Evolutionary conservation across 345 rosid genomes (phyloP), one percentile per base, ranked within the genome.

Genomic region (Melastoma malabathricum): DNA sequence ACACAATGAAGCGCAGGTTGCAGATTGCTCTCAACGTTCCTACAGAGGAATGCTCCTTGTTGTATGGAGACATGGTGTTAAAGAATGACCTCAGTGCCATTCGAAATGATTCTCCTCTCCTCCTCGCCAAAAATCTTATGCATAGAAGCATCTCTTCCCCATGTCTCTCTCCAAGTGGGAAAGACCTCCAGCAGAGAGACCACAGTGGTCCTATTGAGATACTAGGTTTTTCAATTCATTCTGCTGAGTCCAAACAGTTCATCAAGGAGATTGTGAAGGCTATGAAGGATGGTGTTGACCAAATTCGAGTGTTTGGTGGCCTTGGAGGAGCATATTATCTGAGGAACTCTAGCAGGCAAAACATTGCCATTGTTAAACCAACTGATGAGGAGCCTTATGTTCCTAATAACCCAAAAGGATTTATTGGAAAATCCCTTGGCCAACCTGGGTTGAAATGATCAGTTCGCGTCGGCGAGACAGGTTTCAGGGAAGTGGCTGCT

Each of bases 371-470:
- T 14, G 65, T 66, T 54, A 69, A 73, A 64, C 78, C 78, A 31
- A 73, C 70, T 0, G 74, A 73, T 51, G 74, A 73, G 61, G 78
- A 73, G 46, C 74, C 74, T 45, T 73, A 63, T 54, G 72, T 69
- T 41, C 78, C 74, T 46, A 69, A 73, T 59, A 69, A 73, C 43
- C 74, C 78, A 2, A 69, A 73, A 64, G 78, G 69, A 51, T 73
- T 73, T 60, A 62, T 66, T 45, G 78, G 78, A 29, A 66, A 66
- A 52, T 64, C 65, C 44, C 64, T 69, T 46, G 78, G 78, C 22
- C 74, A 69, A 45, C 74, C 74, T 20, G 74, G 78, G 34, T 47
- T 69, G 54, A 73, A 73, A 51, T 74, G 74, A 34, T 69, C 72
- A 15, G 67, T 73, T 15, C 55, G 72, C 9, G 74, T 73, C 38